A percentile compares a stretch with the other conserved stretches of the same genome.
Evolutionary conservation across 164 flowering plant genomes (phyloP).

Genomic region (Berberis vulgaris): DNA sequence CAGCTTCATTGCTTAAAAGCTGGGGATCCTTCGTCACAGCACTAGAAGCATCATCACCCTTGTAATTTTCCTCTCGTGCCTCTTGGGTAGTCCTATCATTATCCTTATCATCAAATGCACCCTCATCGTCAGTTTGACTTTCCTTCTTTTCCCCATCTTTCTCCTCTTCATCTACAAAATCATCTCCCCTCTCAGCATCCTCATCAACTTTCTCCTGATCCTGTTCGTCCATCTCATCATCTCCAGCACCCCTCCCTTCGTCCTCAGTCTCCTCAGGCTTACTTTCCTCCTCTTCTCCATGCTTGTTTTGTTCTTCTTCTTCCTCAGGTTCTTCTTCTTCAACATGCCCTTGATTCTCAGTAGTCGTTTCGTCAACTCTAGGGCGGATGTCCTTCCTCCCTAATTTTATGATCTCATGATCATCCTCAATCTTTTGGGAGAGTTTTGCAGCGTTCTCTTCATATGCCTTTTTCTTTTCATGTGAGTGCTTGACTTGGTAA

Average conservation of each 20-base stretch:
- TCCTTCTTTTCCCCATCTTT: constrained; percentile 11
- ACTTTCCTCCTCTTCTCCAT: constrained; percentile 17
- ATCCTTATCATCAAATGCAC: constrained; percentile 1
- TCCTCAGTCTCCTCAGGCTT: constrained; percentile 10
- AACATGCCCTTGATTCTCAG: constrained; percentile 14
- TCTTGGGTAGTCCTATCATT: too few species aligned
- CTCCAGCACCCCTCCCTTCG: not conserved
- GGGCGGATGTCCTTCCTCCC: constrained; percentile 77
- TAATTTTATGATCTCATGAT: constrained; percentile 30
- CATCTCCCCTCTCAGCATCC: constrained; percentile 17
- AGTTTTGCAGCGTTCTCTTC: constrained; percentile 19
- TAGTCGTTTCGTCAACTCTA: constrained; percentile 24
- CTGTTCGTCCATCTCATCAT: constrained; percentile 16
- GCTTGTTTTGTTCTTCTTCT: constrained; percentile 10
- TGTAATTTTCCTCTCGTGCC: constrained; percentile 22
- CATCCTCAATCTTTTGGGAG: constrained; percentile 23
- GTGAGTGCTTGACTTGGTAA: constrained; percentile 80
- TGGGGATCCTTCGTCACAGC: constrained; percentile 40
- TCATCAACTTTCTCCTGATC: constrained; percentile 13
- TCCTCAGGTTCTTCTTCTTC: constrained; percentile 21
- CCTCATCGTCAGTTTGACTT: not conserved
- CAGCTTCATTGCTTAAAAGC: constrained; percentile 20
- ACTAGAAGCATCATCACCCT: constrained; percentile 66
- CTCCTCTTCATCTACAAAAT: constrained; percentile 11
- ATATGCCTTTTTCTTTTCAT: constrained; percentile 42